Percentiles rank a stretch among this genome's conserved stretches.
Evolutionary conservation across 2,329 filamentous ascomycete genomes (phyloP).

Genomic region (Trichoderma aggressivum): DNA sequence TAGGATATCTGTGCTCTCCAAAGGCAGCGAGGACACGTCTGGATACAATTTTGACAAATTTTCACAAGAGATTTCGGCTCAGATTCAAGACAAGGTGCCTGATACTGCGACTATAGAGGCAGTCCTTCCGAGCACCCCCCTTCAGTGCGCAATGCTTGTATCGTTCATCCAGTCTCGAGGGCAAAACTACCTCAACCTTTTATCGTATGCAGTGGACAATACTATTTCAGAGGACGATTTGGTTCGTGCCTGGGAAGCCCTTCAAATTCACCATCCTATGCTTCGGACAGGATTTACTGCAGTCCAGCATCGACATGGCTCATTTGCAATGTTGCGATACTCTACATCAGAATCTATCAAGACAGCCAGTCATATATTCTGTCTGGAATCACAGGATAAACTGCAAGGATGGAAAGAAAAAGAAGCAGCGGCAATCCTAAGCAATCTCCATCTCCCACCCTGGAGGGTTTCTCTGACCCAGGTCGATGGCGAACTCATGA

Average conservation of each 20-base stretch:
- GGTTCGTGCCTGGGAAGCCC: slow-evolving; percentile 55
- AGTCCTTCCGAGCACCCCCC: slow-evolving; percentile 72
- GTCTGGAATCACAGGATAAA: not conserved
- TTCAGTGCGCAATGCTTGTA: slow-evolving; percentile 77
- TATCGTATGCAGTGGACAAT: slow-evolving; percentile 51
- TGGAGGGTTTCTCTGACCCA: slow-evolving; percentile 59
- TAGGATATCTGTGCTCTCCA: slow-evolving; percentile 24
- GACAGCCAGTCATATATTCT: not conserved
- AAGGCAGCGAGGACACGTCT: not conserved
- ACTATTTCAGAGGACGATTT: slow-evolving; percentile 42
- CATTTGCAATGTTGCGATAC: slow-evolving; percentile 75
- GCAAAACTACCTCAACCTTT: slow-evolving; percentile 70
- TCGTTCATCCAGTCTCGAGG: slow-evolving; percentile 68
- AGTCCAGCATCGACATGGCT: slow-evolving; percentile 54
- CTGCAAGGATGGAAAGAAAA: slow-evolving; percentile 36
- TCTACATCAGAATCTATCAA: not conserved
- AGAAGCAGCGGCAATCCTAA: slow-evolving; percentile 33
- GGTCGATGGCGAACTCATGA: slow-evolving; percentile 22
- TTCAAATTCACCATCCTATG: slow-evolving; percentile 61
- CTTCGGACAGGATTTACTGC: slow-evolving; percentile 71
- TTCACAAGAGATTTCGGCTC: slow-evolving; percentile 27
- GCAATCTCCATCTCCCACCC: slow-evolving; percentile 50
- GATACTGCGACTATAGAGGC: slow-evolving; percentile 45
- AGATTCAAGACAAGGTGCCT: slow-evolving; percentile 28
- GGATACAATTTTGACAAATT: slow-evolving; percentile 43